phyloP scores from a whole-genome alignment of 257 asterid genomes.

The Parsonsia alboflavescens region DNA sequence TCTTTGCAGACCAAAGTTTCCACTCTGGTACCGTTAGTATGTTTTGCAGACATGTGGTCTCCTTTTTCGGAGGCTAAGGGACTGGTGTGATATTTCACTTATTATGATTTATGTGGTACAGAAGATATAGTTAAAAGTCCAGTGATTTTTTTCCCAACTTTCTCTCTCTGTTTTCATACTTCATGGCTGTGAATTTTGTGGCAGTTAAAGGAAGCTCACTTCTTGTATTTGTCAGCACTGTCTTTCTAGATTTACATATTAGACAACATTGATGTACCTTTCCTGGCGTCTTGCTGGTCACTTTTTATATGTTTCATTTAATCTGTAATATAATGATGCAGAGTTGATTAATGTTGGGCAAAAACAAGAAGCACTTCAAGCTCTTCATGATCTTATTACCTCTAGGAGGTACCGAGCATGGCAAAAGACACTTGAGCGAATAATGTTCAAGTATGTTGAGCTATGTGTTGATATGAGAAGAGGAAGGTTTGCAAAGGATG shows the following conservation, averaged over 20 bases:
- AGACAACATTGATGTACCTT: not conserved
- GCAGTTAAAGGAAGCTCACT: not conserved
- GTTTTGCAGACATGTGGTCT: not conserved
- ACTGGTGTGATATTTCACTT: not conserved
- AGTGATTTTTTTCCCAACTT: not conserved
- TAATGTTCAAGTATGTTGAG: slow-evolving; percentile 88
- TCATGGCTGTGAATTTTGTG: not conserved
- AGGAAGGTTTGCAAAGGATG: slow-evolving; percentile 97
- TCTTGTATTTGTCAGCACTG: not conserved
- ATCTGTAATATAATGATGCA: slow-evolving; percentile 29
- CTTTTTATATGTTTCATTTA: not conserved
- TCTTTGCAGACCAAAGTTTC: not conserved
- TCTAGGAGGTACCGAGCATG: slow-evolving; percentile 91
- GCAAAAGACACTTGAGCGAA: slow-evolving; percentile 82
- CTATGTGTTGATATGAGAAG: slow-evolving; percentile 92
- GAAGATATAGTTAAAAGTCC: not conserved
- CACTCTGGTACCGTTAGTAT: too few species aligned
- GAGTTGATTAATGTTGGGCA: slow-evolving; percentile 88
- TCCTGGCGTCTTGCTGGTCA: not conserved
- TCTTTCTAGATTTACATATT: not conserved
- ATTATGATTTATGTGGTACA: not conserved
- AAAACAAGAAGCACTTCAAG: slow-evolving; percentile 91
- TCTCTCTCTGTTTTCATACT: not conserved
- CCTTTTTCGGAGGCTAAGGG: not conserved
- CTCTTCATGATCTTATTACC: slow-evolving; percentile 79